Base-by-base conservation (phyloP, 768 basidiomycete genomes). In the Termitomyces sp. region DNA sequence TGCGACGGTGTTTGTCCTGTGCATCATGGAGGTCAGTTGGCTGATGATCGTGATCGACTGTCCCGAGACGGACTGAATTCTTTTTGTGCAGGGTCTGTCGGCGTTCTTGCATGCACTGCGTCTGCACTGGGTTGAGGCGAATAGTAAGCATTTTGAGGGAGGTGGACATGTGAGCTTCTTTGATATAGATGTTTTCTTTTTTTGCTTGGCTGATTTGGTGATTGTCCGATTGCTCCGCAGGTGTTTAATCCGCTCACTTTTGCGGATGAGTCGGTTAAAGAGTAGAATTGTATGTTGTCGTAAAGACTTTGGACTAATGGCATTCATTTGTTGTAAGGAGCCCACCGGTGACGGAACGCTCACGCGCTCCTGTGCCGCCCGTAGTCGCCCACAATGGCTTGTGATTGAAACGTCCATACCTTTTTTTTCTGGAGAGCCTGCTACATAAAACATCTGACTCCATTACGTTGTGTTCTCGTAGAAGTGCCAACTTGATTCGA, bases 71-170 rank as follows among this genome's bases (percentile, higher is more conserved):
- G 58, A 53, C 41, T 59, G 32, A 22, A 24, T 10, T 22, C 19
- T n/a, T 14, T 51, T 15, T 58, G 38, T 14, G 34, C 63, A 94
- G 90, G 94, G 96, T 62, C 77, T 98, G 34, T 93, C 90, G 64
- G 96, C 96, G 37, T 98, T 98, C 77, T 71, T 98, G 70, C 96
- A 98, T 70, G 96, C 96, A 7, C 81, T 98, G 59, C 86, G 96
- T 65, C 79, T 98, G 62, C 96, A 98, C 71, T 98, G 96, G 93
- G 96, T 98, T 56, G 95, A 98, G 72, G 92, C 88, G 51, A 97
- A 96, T 76, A 94, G 93, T 74, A 96, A 97, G 77, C 93, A 94
- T 67, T 96, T 88, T 68, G 84, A 89, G 70, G 93, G 90, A 34
- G 88, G 82, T 56, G 93, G 93, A 69, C 83, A 93, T 77, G 91